Percentiles rank a stretch among this genome's conserved stretches.
Evolutionary conservation across 352 stramenopile genomes (phyloP).

Genomic region (Phytophthora ohioensis): DNA sequence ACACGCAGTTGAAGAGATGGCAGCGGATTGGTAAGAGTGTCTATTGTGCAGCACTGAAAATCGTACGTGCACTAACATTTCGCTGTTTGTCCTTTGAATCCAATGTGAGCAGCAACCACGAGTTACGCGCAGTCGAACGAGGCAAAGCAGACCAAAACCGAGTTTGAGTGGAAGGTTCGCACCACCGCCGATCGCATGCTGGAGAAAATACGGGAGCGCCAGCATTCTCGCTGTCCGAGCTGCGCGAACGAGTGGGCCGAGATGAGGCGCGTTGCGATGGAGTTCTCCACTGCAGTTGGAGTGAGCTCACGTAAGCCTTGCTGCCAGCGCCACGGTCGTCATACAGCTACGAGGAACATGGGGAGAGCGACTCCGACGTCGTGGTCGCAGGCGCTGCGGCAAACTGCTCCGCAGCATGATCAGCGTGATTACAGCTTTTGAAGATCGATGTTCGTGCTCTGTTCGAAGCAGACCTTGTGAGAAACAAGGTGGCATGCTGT

Average conservation of each 20-base stretch:
- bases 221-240: constrained; percentile 14
- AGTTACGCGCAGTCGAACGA: constrained; percentile 27
- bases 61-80: constrained; percentile 15
- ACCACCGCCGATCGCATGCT: constrained; percentile 20
- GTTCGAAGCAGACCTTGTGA: constrained; percentile 18
- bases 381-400: background rate
- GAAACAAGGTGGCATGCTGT: constrained; percentile 6
- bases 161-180: constrained; percentile 15
- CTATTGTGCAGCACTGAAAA: constrained; percentile 2
- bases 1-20: constrained; percentile 37
- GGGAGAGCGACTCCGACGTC: constrained; percentile 1
- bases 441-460: constrained; percentile 27
- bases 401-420: background rate
- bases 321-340: constrained; percentile 14
- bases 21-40: constrained; percentile 48
- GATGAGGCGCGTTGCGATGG: constrained; percentile 17
- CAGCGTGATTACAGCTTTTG: constrained; percentile 17
- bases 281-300: constrained; percentile 12
- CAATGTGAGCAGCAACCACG: constrained; percentile 23
- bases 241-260: constrained; percentile 25
- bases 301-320: background rate
- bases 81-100: constrained; percentile 15
- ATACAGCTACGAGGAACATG: background rate
- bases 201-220: constrained; percentile 21
- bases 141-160: constrained; percentile 14